These are phyloP conservation scores for Mycena belliarum DNA, from an alignment of 768 basidiomycete genomes.

Conservation along the genomic window DNA sequence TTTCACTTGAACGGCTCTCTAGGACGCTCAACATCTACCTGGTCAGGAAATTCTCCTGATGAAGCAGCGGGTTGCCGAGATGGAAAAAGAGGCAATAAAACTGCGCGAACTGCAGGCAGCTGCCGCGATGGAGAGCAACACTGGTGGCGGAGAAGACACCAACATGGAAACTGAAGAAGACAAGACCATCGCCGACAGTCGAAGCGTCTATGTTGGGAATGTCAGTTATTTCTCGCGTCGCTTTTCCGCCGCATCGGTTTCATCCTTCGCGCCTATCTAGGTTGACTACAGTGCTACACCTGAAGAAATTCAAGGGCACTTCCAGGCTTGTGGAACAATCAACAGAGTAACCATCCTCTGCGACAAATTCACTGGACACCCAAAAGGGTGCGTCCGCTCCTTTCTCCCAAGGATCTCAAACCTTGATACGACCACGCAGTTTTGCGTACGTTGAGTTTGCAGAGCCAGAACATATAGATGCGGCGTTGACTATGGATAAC, in stretches of 20 bases:
- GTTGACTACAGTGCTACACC: conserved; percentile 98
- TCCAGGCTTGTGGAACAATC: conserved; percentile 96
- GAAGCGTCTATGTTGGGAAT: conserved; percentile 96
- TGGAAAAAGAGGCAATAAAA: conserved; percentile 90
- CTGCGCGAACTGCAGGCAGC: conserved; percentile 84
- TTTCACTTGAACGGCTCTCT: neutral
- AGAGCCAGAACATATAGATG: conserved; percentile 87
- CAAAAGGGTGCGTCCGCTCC: conserved; percentile 74
- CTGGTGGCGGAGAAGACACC: conserved; percentile 50
- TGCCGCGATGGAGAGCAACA: conserved; percentile 56
- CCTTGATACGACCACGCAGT: conserved; percentile 39
- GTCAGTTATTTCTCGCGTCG: conserved; percentile 49
- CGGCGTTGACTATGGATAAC: conserved; percentile 91
- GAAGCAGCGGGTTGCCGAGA: conserved; percentile 91
- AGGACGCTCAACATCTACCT: conserved; percentile 14
- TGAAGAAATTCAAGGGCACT: conserved; percentile 97
- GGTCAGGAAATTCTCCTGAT: conserved; percentile 85
- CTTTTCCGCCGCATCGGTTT: conserved; percentile 9
- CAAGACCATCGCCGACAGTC: conserved; percentile 71
- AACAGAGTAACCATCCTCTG: conserved; percentile 99
- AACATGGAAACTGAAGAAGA: conserved; percentile 83
- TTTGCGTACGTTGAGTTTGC: conserved; percentile 99
- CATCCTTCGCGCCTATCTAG: conserved; percentile 41
- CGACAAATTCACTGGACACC: conserved; percentile 99
- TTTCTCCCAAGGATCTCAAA: conserved; percentile 9